Evolutionary conservation across 257 asterid genomes (phyloP), one percentile per base, ranked within the genome.

Genomic region (Solanum neorickii): DNA sequence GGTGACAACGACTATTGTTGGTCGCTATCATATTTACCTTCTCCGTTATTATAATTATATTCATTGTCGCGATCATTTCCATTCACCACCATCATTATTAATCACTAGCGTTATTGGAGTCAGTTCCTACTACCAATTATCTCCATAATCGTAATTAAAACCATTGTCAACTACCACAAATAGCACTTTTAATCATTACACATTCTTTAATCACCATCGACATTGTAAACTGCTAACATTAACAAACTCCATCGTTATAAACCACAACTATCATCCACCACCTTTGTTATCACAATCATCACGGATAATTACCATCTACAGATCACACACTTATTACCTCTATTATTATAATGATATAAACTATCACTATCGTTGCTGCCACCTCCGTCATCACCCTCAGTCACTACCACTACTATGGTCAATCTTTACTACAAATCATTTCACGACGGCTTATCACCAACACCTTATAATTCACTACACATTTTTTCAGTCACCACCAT

Each of bases 341-440:
- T 20, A 56, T 56, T 7, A 56, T 18, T 56, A 56, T 0, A 1
- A 56, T 56, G 3, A 7, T 0, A 56, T 56, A 56, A 1, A 56
- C 1, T 18, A 10, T 18, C 25, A 56, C 2, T 3, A 21, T 14
- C 1, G 3, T 18, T 56, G n/a, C 0, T 20, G n/a, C 0, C 65
- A 56, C n/a, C 65, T 56, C 0, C n/a, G 2, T 56, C 9, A 18
- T 56, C n/a, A 56, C 25, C n/a, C 20, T 56, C 25, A 1, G 0
- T 0, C 12, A 18, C n/a, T 56, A 56, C 0, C 1, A 0, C 5
- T 56, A 56, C 0, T 56, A 56, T 56, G 25, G 2, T 18, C 8
- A 56, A 56, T 56, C 0, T 3, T 18, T 56, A 18, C 11, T 56
- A 56, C n/a, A 56, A 18, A 20, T 56, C 25, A 56, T 18, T 11